Conservation (phyloP, 176 grass and related monocot genomes). For the Paspalum notatum region DNA sequence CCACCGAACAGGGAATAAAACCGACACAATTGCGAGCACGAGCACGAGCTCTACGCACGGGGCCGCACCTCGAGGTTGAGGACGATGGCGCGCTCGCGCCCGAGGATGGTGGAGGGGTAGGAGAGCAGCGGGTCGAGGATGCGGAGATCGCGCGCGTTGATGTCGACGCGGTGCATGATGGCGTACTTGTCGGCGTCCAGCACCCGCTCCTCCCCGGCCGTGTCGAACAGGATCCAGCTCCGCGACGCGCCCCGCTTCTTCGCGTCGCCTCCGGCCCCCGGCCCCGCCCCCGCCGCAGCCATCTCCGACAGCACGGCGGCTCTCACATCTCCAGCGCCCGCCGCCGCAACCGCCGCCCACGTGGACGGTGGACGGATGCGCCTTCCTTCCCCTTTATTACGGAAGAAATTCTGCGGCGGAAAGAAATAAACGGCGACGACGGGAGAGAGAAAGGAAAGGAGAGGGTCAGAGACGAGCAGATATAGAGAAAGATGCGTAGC, state of each 20-base stretch:
- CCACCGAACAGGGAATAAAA: conserved; percentile 4
- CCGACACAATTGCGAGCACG: background rate
- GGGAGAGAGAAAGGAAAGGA: background rate
- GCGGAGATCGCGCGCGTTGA: conserved; percentile 92
- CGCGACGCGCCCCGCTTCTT: conserved; percentile 70
- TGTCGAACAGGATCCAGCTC: conserved; percentile 95
- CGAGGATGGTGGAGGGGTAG: conserved; percentile 95
- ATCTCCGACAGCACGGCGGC: conserved; percentile 47
- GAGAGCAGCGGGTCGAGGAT: conserved; percentile 97
- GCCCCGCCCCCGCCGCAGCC: conserved; percentile 49
- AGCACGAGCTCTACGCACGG: background rate
- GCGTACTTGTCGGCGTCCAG: conserved; percentile 95
- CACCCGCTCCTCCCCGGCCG: conserved; percentile 64
- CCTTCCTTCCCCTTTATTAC: background rate
- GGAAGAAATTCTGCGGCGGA: background rate
- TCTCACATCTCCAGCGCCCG: conserved; percentile 69
- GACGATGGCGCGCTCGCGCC: conserved; percentile 90
- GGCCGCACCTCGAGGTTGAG: conserved; percentile 86
- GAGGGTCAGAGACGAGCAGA: background rate
- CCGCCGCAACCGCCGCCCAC: conserved; percentile 4
- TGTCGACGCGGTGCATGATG: conserved; percentile 96
- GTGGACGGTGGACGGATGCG: conserved; percentile 38
- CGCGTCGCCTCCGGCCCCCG: conserved; percentile 22
- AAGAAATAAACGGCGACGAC: conserved; percentile 33
- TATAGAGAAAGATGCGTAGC: background rate